Conservation (phyloP, 75 land plant species). For the Cryptomeria japonica region DNA sequence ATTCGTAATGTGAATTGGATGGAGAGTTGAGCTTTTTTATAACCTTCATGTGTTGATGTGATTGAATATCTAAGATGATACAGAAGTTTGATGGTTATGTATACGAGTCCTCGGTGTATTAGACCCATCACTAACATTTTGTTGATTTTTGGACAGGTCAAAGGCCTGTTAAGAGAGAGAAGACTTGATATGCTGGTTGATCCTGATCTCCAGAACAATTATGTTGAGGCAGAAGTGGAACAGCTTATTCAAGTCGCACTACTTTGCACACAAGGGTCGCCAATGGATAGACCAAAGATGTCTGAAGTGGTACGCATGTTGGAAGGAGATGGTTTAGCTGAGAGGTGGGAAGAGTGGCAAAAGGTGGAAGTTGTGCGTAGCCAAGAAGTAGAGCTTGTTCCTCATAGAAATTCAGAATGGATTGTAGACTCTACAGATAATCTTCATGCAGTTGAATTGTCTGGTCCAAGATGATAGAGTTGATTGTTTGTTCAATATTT, state of each 20-base stretch:
- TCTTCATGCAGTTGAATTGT: conserved; percentile 89
- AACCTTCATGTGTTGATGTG: neutral
- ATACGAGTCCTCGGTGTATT: neutral
- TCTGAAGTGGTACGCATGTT: conserved; percentile 98
- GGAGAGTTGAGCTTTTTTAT: neutral
- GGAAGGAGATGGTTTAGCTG: conserved; percentile 96
- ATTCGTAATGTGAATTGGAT: neutral
- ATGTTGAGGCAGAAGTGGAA: conserved; percentile 88
- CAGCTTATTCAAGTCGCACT: conserved; percentile 95
- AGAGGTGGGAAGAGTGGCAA: conserved; percentile 99
- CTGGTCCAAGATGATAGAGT: conserved; percentile 82
- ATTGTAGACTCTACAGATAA: conserved; percentile 88
- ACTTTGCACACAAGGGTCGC: conserved; percentile 94
- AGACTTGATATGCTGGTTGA: conserved; percentile 92
- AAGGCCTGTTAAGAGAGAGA: conserved; percentile 85
- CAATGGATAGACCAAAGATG: conserved; percentile 96
- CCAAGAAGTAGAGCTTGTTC: conserved; percentile 76
- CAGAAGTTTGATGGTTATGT: neutral
- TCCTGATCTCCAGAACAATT: conserved; percentile 84
- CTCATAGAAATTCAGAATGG: conserved; percentile 80
- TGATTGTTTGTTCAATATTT: conserved; percentile 7
- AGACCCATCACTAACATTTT: neutral
- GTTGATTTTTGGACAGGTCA: conserved; percentile 61
- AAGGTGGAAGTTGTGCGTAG: conserved; percentile 89
- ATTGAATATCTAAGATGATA: neutral